Percentiles rank a stretch among this genome's conserved stretches.
These are phyloP conservation scores for Picochlorum sp. DNA, from an alignment of 139 green algal genomes.

Conservation along the genomic window DNA sequence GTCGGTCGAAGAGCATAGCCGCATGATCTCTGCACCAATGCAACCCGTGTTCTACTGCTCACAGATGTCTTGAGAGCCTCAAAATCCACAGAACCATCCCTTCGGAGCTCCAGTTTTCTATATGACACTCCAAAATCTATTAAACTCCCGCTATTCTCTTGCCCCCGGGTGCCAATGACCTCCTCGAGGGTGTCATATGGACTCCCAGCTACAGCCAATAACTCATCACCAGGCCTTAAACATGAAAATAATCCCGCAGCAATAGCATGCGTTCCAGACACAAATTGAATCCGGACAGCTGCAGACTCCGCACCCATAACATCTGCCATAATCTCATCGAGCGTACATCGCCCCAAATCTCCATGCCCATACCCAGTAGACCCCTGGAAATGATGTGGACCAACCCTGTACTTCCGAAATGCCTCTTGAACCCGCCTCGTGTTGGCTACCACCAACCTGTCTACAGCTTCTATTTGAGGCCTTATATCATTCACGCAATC, in stretches of 20 bases:
- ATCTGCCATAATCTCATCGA: slow-evolving; percentile 77
- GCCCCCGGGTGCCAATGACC: slow-evolving; percentile 82
- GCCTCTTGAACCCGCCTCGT: slow-evolving; percentile 56
- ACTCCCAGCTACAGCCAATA: slow-evolving; percentile 74
- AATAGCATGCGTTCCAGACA: slow-evolving; percentile 92
- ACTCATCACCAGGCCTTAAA: slow-evolving; percentile 81
- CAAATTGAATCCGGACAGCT: slow-evolving; percentile 75
- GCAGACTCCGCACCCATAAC: slow-evolving; percentile 85
- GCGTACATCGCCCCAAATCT: slow-evolving; percentile 72
- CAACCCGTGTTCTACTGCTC: slow-evolving; percentile 47
- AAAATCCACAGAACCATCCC: slow-evolving; percentile 56
- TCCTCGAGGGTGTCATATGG: slow-evolving; percentile 97
- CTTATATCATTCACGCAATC: slow-evolving; percentile 11
- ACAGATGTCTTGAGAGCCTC: slow-evolving; percentile 56
- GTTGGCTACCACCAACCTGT: slow-evolving; percentile 62
- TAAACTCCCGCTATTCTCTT: slow-evolving; percentile 61
- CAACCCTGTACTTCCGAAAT: slow-evolving; percentile 48
- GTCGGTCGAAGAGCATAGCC: slow-evolving; percentile 83
- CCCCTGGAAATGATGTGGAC: slow-evolving; percentile 83
- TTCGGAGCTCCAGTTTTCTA: slow-evolving; percentile 53
- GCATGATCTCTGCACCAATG: slow-evolving; percentile 90
- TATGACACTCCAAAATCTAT: slow-evolving; percentile 81
- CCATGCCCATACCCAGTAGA: slow-evolving; percentile 90
- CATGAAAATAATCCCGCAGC: slow-evolving; percentile 68
- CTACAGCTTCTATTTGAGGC: slow-evolving; percentile 50